Conservation (phyloP, 331 rosid species). For the Malus hybrid region DNA sequence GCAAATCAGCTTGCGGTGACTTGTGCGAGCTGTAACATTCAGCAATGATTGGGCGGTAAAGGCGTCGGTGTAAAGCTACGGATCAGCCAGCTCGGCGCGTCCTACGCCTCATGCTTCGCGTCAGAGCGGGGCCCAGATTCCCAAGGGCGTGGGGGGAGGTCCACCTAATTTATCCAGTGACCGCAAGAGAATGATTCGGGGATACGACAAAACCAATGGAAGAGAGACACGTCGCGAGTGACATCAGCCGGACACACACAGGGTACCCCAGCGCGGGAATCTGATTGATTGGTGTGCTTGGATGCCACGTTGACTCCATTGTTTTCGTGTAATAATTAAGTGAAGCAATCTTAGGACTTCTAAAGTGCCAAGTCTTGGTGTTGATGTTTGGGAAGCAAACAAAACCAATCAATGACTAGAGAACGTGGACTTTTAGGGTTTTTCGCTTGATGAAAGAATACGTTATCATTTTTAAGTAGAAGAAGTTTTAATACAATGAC, state of each 20-base stretch:
- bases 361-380: not conserved
- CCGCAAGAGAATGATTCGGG: not conserved
- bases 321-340: conserved; percentile 27
- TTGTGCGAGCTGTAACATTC: not conserved
- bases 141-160: not conserved
- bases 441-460: not conserved
- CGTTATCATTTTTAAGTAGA: not conserved
- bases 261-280: not conserved
- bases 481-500: too few species aligned
- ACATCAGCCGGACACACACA: not conserved
- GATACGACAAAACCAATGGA: conserved; percentile 7
- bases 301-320: conserved; percentile 25
- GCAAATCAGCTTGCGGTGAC: conserved; percentile 6
- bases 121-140: not conserved
- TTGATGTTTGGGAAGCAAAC: conserved; percentile 1
- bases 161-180: conserved; percentile 21
- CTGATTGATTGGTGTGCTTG: conserved; percentile 2
- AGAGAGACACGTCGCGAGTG: not conserved
- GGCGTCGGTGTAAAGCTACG: conserved; percentile 27
- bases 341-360: conserved; percentile 9
- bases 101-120: conserved; percentile 30
- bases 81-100: conserved; percentile 27
- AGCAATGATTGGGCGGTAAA: conserved; percentile 25
- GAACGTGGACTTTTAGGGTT: not conserved
- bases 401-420: not conserved